A percentile compares a stretch with the other conserved stretches of the same genome.
Evolutionary conservation across 345 rosid genomes (phyloP).

Genomic region (Salix caprea): DNA sequence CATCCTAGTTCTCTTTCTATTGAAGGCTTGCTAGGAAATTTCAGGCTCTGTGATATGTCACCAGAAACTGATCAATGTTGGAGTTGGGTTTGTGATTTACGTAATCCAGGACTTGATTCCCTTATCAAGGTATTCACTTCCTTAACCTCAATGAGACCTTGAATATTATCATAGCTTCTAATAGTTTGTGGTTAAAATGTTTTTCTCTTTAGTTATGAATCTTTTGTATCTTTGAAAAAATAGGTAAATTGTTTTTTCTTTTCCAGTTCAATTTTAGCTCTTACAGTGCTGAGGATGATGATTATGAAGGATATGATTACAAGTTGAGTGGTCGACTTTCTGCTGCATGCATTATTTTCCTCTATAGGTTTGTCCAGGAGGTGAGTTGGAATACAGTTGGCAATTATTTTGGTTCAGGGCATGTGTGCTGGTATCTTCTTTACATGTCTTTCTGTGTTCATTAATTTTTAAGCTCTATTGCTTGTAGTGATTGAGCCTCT

Average conservation of each 20-base stretch:
- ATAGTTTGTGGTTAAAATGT: neutral
- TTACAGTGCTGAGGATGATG: constrained; percentile 87
- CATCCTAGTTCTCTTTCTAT: constrained; percentile 85
- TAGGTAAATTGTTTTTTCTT: constrained; percentile 12
- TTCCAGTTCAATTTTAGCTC: constrained; percentile 86
- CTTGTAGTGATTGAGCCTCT: too few species aligned
- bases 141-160: neutral
- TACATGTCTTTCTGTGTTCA: too few species aligned
- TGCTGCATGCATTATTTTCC: constrained; percentile 91
- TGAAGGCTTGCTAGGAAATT: constrained; percentile 92
- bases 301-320: constrained; percentile 92
- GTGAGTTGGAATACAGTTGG: constrained; percentile 35
- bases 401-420: too few species aligned
- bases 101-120: constrained; percentile 91
- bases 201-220: neutral
- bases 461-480: too few species aligned
- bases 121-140: constrained; percentile 63
- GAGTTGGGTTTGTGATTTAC: constrained; percentile 98
- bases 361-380: constrained; percentile 94
- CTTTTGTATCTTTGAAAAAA: neutral
- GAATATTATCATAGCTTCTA: neutral
- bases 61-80: constrained; percentile 67
- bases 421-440: too few species aligned
- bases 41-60: constrained; percentile 90
- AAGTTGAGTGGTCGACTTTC: constrained; percentile 87